A percentile compares a stretch with the other conserved stretches of the same genome.
phyloP scores from a whole-genome alignment of 2,329 filamentous ascomycete species.

The Penicillium digitatum region DNA sequence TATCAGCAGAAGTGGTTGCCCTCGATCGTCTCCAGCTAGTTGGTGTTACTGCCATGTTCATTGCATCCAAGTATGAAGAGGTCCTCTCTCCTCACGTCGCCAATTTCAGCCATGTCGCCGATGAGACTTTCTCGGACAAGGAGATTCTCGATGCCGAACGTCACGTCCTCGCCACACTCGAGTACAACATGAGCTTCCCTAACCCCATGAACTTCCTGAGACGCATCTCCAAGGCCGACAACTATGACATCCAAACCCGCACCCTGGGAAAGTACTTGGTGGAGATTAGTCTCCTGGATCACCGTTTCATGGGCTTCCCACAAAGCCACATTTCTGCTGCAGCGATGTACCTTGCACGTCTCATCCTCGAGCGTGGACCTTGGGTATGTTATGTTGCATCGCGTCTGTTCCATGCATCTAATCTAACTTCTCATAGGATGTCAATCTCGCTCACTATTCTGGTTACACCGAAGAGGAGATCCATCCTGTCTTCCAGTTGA shows the following conservation, averaged over 20 bases:
- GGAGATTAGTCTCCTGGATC: slow-evolving; percentile 93
- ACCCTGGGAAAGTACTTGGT: slow-evolving; percentile 97
- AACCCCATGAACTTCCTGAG: slow-evolving; percentile 99
- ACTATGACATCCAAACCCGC: slow-evolving; percentile 97
- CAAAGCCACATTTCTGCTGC: slow-evolving; percentile 88
- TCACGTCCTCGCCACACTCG: slow-evolving; percentile 82
- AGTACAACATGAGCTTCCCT: slow-evolving; percentile 97
- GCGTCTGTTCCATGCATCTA: neutral
- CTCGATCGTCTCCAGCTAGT: slow-evolving; percentile 94
- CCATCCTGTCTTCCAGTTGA: slow-evolving; percentile 82
- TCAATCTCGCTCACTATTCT: slow-evolving; percentile 81
- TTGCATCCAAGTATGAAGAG: slow-evolving; percentile 98
- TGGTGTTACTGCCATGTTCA: slow-evolving; percentile 98
- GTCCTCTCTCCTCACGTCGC: slow-evolving; percentile 93
- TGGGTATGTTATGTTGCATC: slow-evolving; percentile 63
- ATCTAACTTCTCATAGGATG: slow-evolving; percentile 55
- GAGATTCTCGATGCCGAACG: slow-evolving; percentile 97
- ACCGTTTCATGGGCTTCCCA: slow-evolving; percentile 84
- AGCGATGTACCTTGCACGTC: slow-evolving; percentile 88
- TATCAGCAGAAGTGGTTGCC: slow-evolving; percentile 91
- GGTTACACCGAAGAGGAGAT: slow-evolving; percentile 93
- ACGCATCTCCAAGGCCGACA: slow-evolving; percentile 97
- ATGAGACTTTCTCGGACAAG: slow-evolving; percentile 90
- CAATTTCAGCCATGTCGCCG: slow-evolving; percentile 95
- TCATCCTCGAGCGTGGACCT: slow-evolving; percentile 83